Base-by-base conservation (phyloP, 2,329 filamentous ascomycete genomes). In the Xylaria sp. region DNA sequence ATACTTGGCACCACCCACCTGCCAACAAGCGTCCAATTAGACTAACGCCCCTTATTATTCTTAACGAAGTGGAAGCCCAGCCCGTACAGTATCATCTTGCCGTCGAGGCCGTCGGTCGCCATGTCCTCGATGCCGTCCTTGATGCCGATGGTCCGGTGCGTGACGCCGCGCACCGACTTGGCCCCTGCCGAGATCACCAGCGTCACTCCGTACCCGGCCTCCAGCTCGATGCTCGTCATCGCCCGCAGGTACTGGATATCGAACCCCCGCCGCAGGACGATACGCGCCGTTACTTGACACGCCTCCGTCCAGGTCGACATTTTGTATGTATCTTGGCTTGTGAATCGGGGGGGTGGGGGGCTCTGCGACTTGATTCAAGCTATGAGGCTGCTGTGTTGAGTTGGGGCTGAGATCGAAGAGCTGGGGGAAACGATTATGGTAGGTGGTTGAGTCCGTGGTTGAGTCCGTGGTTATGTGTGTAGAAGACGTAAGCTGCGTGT, bases 1-100 rank as follows among this genome's bases (percentile, higher is more conserved):
- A n/a, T n/a, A n/a, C n/a, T n/a, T n/a, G n/a, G n/a, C n/a, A n/a
- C n/a, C n/a, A n/a, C n/a, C n/a, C n/a, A n/a, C n/a, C n/a, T n/a
- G n/a, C n/a, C n/a, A n/a, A n/a, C 9, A 34, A 13, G 5, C 9
- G 9, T 34, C 8, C 9, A 13, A 34, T 13, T 13, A 34, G n/a
- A 34, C 11, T n/a, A 57, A 53, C 34, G 17, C 42, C 40, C 16
- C 20, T n/a, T 34, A 34, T 4, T 6, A 13, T 20, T n/a, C 26
- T 17, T 48, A 19, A 26, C 44, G 17, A 61, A 61, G 11, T 61
- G 46, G 26, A 61, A 61, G 1, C 34, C 54, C 13, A 61, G 16
- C 20, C 56, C 53, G 38, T 59, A 61, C 17, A 61, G 2, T 16
- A 61, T 54, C 59, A 61, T 61, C 20, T 45, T 57, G n/a, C 56